Evolutionary conservation across 2,329 filamentous ascomycete species (phyloP), one percentile per base, ranked within the genome.

Genomic region (Tolypocladium nubicola): DNA sequence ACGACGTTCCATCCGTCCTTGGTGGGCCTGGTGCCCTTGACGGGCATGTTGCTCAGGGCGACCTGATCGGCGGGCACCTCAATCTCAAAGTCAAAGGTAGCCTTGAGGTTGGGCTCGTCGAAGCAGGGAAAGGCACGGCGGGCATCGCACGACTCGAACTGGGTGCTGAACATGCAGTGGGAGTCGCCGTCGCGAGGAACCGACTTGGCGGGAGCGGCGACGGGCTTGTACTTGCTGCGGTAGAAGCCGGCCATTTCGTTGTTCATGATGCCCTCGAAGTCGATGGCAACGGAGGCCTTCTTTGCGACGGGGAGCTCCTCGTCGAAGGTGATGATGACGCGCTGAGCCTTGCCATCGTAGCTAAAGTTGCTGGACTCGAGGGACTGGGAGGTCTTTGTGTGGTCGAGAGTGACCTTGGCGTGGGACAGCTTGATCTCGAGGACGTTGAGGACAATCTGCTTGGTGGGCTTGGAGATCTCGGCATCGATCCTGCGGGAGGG

Each of bases 101-200:
- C 90, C 76, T 99, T 99, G 62, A 97, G 81, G 67, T 96, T 96
- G 47, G 94, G 94, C 76, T 99, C 94, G 69, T 99, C 94, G 68
- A 97, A 97, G 76, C 94, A 99, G 53, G 94, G 94, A 75, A 99
- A 97, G 10, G 94, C 93, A 63, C 92, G 83, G 62, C 94, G 87
- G 60, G 94, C 94, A 74, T 99, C 94, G 68, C 91, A 96, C 52
- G 92, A 88, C 78, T 99, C 94, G 69, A 99, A 99, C 71, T 99
- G 94, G 53, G 94, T 99, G 77, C 90, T 96, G 73, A 96, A 79
- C 89, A 93, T 92, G 69, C 82, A 82, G 71, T 84, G 82, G 68
- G 79, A 83, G 65, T 85, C 79, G 52, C 79, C 79, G 62, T 86
- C 90, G 67, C 80, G 87, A 35, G 91, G 89, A 1, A 96, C 91